Conservation (phyloP, 768 basidiomycete species). For the Tylopilus sp. region DNA sequence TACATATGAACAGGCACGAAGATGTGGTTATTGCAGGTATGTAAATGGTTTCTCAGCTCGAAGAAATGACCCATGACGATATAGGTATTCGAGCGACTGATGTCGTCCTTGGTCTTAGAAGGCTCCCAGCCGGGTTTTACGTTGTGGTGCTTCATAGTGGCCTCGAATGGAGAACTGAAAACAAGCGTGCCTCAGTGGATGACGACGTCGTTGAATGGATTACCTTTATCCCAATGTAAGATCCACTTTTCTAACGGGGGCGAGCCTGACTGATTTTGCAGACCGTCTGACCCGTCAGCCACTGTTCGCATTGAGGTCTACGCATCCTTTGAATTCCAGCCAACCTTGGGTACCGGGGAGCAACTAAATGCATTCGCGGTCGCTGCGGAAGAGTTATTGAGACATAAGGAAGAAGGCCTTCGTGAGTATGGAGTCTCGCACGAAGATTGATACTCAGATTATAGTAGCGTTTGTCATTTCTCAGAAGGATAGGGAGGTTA, state of each 20-base stretch:
- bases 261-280: not conserved
- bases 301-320: not conserved
- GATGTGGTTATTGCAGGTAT: not conserved
- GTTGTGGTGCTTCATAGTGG: not conserved
- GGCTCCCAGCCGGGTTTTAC: not conserved
- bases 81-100: too few relatives aligned
- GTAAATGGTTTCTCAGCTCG: not conserved
- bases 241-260: not conserved
- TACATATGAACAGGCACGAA: not conserved
- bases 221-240: not conserved
- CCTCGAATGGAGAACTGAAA: not conserved
- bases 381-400: not conserved
- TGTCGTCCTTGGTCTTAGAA: not conserved
- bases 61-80: not conserved
- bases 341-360: not conserved
- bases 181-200: not conserved
- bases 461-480: not conserved
- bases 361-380: not conserved
- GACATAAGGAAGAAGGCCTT: not conserved
- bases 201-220: not conserved
- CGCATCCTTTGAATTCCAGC: too few relatives aligned
- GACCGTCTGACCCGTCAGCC: not conserved
- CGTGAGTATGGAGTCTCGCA: not conserved
- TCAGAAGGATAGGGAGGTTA: not conserved
- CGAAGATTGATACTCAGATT: not conserved